Base-by-base conservation (phyloP, 1,284 basidiomycete genomes). In the Sanghuangporus sanghuang region DNA sequence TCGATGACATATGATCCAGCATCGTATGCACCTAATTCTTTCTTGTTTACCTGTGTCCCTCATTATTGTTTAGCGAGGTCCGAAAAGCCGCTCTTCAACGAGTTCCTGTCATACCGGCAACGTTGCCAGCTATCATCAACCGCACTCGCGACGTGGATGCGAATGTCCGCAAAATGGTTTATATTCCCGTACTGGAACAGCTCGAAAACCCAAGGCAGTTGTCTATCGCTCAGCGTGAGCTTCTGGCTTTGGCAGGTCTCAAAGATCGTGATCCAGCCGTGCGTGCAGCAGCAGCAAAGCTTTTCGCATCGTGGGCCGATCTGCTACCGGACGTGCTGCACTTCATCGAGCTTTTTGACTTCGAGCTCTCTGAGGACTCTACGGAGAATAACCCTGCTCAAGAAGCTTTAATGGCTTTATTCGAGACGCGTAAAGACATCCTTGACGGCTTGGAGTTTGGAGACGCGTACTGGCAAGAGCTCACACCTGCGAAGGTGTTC, bases 191-290 rank as follows among this genome's bases (percentile, higher is more conserved):
- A 0, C 78, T 90, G n/a, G 76, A 79, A 68, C 69, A 70, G 1
- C 75, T 88, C 0, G 85, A 83, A 1, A 85, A 89, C 68, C 89
- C 91, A 2, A 82, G 86, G 9, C 82, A 84, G 8, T 78, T 95
- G 39, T 85, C 83, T 0, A 89, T 93, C 23, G 80, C 85, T 0
- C 92, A 95, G 73, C 83, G 94, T 23, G 92, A 95, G 71, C 78
- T 86, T 61, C 79, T 93, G 23, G 84, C 95, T 14, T 84, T 86
- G 52, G 87, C 91, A 67, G 96, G 96, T 0, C 79, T 98, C 2
- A 91, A 93, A 0, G 96, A 98, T 74, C 82, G 96, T 55, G 95
- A 97, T 68, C 84, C 86, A 0, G 79, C 76, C n/a, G 95, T 98
- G 5, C 81, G 90, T 46, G 82, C 87, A 27, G 93, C 94, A 0